Evolutionary conservation across 108 stramenopile species (phyloP).

Genomic region (Cyclotella distinguenda): DNA sequence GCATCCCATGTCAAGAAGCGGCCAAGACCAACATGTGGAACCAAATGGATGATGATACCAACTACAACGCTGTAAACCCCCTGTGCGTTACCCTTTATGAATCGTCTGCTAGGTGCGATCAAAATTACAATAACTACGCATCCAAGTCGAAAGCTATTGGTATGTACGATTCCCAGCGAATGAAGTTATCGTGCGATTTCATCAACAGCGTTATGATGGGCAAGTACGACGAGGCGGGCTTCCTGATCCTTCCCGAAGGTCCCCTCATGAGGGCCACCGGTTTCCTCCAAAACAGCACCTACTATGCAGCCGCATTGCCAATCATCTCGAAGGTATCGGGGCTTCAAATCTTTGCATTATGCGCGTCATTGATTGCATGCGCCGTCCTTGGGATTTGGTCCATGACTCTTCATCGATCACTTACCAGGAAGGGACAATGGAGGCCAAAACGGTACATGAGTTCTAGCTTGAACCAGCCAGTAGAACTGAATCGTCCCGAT

Average conservation of each 20-base stretch:
- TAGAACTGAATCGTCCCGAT: background rate
- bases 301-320: conserved; percentile 9
- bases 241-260: conserved; percentile 41
- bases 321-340: conserved; percentile 27
- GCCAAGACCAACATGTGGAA: conserved; percentile 6
- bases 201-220: conserved; percentile 68
- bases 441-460: conserved; percentile 18
- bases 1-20: conserved; percentile 65
- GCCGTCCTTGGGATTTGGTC: conserved; percentile 13
- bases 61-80: conserved; percentile 34
- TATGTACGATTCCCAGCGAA: conserved; percentile 41
- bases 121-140: conserved; percentile 40
- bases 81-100: conserved; percentile 69
- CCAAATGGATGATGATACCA: conserved; percentile 20
- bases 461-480: background rate
- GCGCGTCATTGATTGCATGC: conserved; percentile 19
- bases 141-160: conserved; percentile 24
- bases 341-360: conserved; percentile 25
- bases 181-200: conserved; percentile 59
- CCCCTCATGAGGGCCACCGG: background rate
- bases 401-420: conserved; percentile 23
- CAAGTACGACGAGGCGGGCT: conserved; percentile 72
- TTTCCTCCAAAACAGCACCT: background rate
- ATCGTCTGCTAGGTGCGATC: conserved; percentile 67
- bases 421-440: conserved; percentile 41